These are phyloP conservation scores for Colletotrichum sp. DNA, from an alignment of 2,329 filamentous ascomycete genomes.

Conservation along the genomic window DNA sequence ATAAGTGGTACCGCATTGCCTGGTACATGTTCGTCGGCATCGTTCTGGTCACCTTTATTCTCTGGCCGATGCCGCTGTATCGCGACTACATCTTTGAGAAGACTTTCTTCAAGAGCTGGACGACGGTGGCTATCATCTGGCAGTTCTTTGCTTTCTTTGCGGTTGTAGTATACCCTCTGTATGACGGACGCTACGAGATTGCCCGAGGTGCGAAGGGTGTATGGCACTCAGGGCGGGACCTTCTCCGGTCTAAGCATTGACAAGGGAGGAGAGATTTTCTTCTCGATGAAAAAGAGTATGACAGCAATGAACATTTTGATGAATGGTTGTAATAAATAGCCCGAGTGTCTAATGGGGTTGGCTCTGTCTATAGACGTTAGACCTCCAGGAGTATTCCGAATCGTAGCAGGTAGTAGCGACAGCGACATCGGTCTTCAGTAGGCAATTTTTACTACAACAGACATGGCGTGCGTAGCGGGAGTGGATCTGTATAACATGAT, in stretches of 20 bases:
- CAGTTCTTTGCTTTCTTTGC: background rate
- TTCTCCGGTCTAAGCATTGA: background rate
- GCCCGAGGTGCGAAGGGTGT: background rate
- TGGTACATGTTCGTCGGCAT: background rate
- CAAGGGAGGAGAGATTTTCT: background rate
- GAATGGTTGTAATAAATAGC: background rate
- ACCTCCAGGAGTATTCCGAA: background rate
- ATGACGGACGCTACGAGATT: background rate
- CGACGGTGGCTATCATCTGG: conserved; percentile 57
- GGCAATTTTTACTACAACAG: background rate
- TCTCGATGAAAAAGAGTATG: background rate
- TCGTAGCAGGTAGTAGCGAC: background rate
- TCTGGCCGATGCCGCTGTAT: conserved; percentile 63
- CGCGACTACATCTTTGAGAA: conserved; percentile 55
- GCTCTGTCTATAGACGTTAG: background rate
- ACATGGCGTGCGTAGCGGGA: background rate
- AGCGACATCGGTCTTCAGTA: background rate
- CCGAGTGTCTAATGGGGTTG: background rate
- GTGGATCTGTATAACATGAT: background rate
- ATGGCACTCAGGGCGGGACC: background rate
- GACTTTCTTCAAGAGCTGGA: conserved; percentile 55
- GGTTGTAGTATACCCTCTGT: background rate
- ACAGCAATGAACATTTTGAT: background rate
- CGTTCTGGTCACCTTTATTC: background rate
- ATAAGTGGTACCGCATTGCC: background rate